Base-by-base conservation (phyloP, 192 early-diverging fungal genomes). In the Rhizoclosmatium globosum region DNA sequence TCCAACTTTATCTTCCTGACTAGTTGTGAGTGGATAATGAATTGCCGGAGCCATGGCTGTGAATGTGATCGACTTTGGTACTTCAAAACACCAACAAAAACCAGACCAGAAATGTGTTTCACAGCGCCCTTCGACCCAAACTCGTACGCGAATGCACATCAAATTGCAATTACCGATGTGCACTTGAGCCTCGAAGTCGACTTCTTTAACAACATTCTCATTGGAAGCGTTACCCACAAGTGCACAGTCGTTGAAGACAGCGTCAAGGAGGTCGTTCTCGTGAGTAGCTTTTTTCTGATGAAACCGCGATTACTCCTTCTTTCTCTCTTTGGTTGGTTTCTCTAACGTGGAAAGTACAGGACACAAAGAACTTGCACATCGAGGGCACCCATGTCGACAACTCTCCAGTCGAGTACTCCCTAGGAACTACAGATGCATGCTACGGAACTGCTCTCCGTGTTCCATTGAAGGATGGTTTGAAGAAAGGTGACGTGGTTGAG, bases 91-190 rank as follows among this genome's bases (percentile, higher is more conserved):
- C 31, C 31, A 31, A 31, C 31, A 31, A 31, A 31, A 53, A 53
- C 17, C 50, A 7, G 17, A 53, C 50, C 6, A 53, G 1, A 62
- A 19, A 62, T 62, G 60, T 62, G 60, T 21, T 62, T 62, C 43
- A 68, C 75, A 41, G 62, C 43, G 38, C 70, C 64, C 17, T 64
- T 87, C 77, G 97, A 98, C 82, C 95, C 94, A 47, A 96, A 90
- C 82, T 94, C 93, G 60, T 92, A 90, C 56, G 92, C 95, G 11
- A 97, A 97, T 86, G 88, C 93, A 39, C 81, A 88, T 80, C 87
- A 94, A 68, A 84, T 95, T 46, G 82, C 86, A 64, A 92, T 93
- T n/a, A 87, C 70, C 64, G 94, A 96, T 80, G 81, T 94, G 43
- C 92, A 94, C 78, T 88, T 99, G 74, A 81, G 89, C 80, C 88